phyloP scores from a whole-genome alignment of 139 green algal species.

The Eudorina sp. region DNA sequence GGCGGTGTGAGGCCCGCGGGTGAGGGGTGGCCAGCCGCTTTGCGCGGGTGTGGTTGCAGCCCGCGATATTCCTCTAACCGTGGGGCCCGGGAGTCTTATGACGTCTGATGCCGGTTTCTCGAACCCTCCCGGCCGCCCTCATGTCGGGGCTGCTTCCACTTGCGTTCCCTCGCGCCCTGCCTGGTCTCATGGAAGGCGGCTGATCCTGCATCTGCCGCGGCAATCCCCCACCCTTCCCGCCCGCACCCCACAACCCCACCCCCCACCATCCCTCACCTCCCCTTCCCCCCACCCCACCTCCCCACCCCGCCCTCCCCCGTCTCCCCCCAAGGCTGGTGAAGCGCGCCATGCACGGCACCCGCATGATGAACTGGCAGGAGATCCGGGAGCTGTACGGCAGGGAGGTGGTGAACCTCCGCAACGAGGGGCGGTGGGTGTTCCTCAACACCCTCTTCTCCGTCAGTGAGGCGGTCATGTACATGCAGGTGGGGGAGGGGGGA shows the following conservation, averaged over 20 bases:
- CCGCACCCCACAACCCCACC: background rate
- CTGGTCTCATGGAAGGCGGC: too few species aligned
- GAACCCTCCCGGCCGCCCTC: too few species aligned
- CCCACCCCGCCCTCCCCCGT: background rate
- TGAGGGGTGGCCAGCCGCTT: too few species aligned
- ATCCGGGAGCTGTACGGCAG: slow-evolving; percentile 86
- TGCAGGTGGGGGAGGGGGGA: slow-evolving; percentile 72
- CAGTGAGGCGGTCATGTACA: slow-evolving; percentile 93
- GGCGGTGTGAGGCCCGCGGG: too few species aligned
- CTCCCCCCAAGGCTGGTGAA: slow-evolving; percentile 84
- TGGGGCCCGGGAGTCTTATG: too few species aligned
- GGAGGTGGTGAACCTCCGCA: slow-evolving; percentile 90
- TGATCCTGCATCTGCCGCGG: too few species aligned
- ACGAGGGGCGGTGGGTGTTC: slow-evolving; percentile 91
- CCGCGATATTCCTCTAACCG: too few species aligned
- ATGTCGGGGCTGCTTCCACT: too few species aligned
- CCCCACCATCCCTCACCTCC: background rate
- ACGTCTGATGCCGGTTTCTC: too few species aligned
- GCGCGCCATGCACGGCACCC: slow-evolving; percentile 94
- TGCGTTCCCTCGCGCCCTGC: too few species aligned
- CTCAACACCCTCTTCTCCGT: slow-evolving; percentile 98
- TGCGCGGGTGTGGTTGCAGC: too few species aligned
- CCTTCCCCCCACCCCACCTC: background rate
- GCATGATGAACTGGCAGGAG: slow-evolving; percentile 88
- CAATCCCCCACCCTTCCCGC: background rate